A percentile compares a stretch with the other conserved stretches of the same genome.
Conservation (phyloP, 768 basidiomycete species). For the Serendipita sp. region DNA sequence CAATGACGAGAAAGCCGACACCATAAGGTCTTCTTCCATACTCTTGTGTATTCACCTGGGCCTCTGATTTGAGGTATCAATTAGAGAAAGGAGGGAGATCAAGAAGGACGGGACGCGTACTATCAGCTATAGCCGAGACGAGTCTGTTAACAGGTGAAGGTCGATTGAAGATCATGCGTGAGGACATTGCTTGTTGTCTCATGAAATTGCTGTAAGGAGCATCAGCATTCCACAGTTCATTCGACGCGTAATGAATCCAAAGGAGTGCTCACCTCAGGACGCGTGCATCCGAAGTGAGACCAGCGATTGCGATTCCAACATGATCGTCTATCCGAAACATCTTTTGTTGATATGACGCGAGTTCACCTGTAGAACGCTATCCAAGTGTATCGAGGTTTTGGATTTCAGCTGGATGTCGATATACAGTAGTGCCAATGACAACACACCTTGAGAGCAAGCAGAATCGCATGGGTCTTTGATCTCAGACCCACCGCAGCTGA, state of each 20-base stretch:
- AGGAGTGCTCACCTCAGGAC: slow-evolving; percentile 57
- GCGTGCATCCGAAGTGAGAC: slow-evolving; percentile 95
- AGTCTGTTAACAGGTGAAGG: slow-evolving; percentile 88
- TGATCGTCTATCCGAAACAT: slow-evolving; percentile 99
- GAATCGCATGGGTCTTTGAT: slow-evolving; percentile 85
- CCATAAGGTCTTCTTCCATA: slow-evolving; percentile 96
- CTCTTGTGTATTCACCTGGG: slow-evolving; percentile 96
- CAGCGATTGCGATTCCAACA: slow-evolving; percentile 97
- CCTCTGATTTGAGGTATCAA: slow-evolving; percentile 39
- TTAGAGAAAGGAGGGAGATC: not conserved
- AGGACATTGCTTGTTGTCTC: slow-evolving; percentile 95
- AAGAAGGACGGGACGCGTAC: slow-evolving; percentile 25
- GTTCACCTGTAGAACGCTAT: slow-evolving; percentile 91
- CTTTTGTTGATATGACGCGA: slow-evolving; percentile 99
- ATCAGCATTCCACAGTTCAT: not conserved
- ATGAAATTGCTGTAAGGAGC: slow-evolving; percentile 70
- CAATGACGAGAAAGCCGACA: slow-evolving; percentile 95
- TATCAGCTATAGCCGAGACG: slow-evolving; percentile 87
- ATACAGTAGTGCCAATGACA: not conserved
- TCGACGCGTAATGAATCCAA: slow-evolving; percentile 2
- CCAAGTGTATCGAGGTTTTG: not conserved
- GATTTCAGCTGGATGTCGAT: not conserved
- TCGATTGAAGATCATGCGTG: slow-evolving; percentile 88
- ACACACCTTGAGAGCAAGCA: slow-evolving; percentile 81
- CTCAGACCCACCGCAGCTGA: slow-evolving; percentile 95